Base-by-base conservation (phyloP, 2,329 filamentous ascomycete genomes). In the Pyrenophora seminiperda region DNA sequence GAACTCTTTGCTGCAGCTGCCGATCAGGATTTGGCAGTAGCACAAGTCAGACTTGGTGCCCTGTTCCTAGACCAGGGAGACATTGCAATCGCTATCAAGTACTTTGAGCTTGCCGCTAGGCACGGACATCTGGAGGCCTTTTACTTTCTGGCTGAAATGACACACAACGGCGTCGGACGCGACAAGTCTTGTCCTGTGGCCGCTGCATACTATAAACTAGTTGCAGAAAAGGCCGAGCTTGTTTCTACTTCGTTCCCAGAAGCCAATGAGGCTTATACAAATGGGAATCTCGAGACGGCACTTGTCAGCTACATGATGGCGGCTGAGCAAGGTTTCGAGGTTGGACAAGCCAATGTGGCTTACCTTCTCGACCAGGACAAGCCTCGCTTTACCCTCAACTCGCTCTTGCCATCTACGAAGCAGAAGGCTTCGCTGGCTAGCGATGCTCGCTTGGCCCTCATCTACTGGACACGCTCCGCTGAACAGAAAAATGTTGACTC, bases 401-500 rank as follows among this genome's bases (percentile, higher is more conserved):
- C 84, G 54, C 64, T 86, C 3, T 72, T 84, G 18, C 81, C 73
- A 54, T 76, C 76, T 63, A 61, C 61, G 53, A 70, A 66, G 51
- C 68, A 70, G 43, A 75, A 77, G 50, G 68, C 73, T 17, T 73
- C 77, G 7, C 65, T 83, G 20, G 74, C 86, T 17, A 77, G 78
- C 41, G 84, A 88, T 67, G 77, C 84, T 0, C 77, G 80, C 2
- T 74, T 96, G 3, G 91, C 91, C 1, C 80, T 99, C 41, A 87
- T 96, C 29, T 94, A 96, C 75, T 99, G 92, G 90, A 97, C 93
- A 0, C 86, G 94, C 29, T 97, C 93, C 7, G 91, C 94, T 2
- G 89, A 91, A 59, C 95, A 99, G 70, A 83, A 87, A 38, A 99
- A 99, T 60, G 88, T 96, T 37, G 94, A 99, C 74, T 90, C 92